Percentiles rank a stretch among this genome's conserved stretches.
These are phyloP conservation scores for Pleurotus salmoneostramineus DNA, from an alignment of 768 basidiomycete genomes.

Conservation along the genomic window DNA sequence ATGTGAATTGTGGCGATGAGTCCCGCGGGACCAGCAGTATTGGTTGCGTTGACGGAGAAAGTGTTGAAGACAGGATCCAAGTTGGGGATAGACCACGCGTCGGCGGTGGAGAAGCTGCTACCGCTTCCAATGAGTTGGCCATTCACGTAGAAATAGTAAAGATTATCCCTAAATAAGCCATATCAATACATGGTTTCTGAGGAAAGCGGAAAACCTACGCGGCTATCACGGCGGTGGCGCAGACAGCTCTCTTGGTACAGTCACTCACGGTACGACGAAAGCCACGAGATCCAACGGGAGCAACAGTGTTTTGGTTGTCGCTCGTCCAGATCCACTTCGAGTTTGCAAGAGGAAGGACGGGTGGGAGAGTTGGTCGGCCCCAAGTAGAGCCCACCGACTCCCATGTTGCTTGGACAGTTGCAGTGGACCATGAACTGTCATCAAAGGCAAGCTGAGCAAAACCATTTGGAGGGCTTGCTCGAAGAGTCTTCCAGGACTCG, in stretches of 20 bases:
- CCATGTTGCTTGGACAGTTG: slow-evolving; percentile 12
- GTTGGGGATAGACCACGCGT: slow-evolving; percentile 22
- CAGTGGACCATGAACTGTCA: slow-evolving; percentile 19
- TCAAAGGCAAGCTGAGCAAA: slow-evolving; percentile 17
- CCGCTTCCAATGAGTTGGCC: slow-evolving; percentile 21
- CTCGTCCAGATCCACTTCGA: slow-evolving; percentile 5
- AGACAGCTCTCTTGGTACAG: not conserved
- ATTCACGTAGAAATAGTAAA: slow-evolving; percentile 23
- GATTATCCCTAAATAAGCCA: slow-evolving; percentile 17
- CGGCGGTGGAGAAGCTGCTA: slow-evolving; percentile 13
- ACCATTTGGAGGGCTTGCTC: not conserved
- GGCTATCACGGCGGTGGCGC: not conserved
- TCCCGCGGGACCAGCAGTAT: slow-evolving; percentile 21
- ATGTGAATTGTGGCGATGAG: slow-evolving; percentile 25
- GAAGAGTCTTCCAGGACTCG: not conserved
- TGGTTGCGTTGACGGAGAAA: slow-evolving; percentile 24
- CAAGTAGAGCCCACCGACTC: slow-evolving; percentile 19
- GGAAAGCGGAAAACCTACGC: not conserved
- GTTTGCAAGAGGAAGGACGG: not conserved
- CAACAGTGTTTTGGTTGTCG: not conserved
- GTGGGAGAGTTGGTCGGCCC: slow-evolving; percentile 7
- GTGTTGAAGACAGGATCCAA: slow-evolving; percentile 23
- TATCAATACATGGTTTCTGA: not conserved
- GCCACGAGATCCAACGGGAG: not conserved
- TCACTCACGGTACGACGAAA: not conserved